A percentile compares a stretch with the other conserved stretches of the same genome.
Evolutionary conservation across 257 asterid genomes (phyloP).

Genomic region (Solanum phureja): DNA sequence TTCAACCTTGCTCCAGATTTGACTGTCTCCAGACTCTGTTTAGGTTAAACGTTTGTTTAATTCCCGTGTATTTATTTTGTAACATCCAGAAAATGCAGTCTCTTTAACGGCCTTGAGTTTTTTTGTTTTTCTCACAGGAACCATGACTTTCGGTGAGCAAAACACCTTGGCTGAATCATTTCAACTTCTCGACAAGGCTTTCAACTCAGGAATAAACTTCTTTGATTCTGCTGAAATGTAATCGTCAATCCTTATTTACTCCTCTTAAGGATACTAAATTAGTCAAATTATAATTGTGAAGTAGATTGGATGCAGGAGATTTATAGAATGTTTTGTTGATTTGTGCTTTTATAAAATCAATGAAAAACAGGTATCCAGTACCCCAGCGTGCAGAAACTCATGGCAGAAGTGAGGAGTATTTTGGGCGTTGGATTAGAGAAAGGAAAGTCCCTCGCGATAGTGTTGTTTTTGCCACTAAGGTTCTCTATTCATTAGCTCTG

Average conservation of each 20-base stretch:
- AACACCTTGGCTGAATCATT: constrained; percentile 51
- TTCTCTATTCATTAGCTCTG: constrained; percentile 1
- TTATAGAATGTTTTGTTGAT: not conserved
- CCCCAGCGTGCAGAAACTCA: constrained; percentile 80
- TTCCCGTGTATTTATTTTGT: not conserved
- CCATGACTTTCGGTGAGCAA: constrained; percentile 86
- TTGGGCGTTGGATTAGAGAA: constrained; percentile 33
- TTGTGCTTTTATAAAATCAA: not conserved
- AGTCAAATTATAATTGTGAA: not conserved
- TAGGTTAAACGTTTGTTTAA: constrained; percentile 28
- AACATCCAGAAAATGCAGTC: not conserved
- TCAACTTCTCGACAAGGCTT: constrained; percentile 71
- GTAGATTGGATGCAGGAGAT: not conserved
- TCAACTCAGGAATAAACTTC: constrained; percentile 66
- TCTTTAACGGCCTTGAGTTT: not conserved
- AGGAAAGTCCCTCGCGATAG: constrained; percentile 50
- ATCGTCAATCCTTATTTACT: not conserved
- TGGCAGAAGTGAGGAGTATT: constrained; percentile 79
- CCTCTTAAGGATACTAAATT: not conserved
- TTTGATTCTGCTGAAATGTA: constrained; percentile 90
- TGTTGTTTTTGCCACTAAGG: constrained; percentile 81
- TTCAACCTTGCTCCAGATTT: constrained; percentile 59
- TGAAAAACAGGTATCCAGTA: constrained; percentile 61
- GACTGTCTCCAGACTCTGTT: constrained; percentile 62
- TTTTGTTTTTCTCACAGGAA: constrained; percentile 25